Evolutionary conservation across 805 yeast species (phyloP).

Genomic region (Debaryomyces prosopidis): DNA sequence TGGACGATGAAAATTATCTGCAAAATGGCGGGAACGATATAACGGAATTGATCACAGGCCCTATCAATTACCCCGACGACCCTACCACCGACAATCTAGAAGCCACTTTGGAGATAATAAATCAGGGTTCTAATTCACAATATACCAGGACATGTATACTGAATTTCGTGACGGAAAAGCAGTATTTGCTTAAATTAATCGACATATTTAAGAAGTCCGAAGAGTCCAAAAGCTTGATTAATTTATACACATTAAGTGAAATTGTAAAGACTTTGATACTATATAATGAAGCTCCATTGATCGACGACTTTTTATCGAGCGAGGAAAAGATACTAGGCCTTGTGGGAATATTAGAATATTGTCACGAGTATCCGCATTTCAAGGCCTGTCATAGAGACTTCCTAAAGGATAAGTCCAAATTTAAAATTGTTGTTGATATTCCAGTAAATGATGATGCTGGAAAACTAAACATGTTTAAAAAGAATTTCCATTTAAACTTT

Average conservation of each 20-base stretch:
- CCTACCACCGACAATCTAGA: slow-evolving; percentile 54
- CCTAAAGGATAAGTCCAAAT: slow-evolving; percentile 54
- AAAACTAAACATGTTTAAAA: slow-evolving; percentile 52
- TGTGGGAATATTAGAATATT: slow-evolving; percentile 82
- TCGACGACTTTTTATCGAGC: slow-evolving; percentile 33
- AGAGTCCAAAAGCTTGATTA: slow-evolving; percentile 46
- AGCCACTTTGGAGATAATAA: slow-evolving; percentile 55
- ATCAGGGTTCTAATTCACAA: slow-evolving; percentile 60
- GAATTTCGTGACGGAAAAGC: slow-evolving; percentile 51
- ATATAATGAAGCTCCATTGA: slow-evolving; percentile 57
- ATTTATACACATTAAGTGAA: slow-evolving; percentile 67
- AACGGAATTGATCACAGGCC: slow-evolving; percentile 80
- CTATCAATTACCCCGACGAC: slow-evolving; percentile 63
- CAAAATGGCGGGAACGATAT: slow-evolving; percentile 41
- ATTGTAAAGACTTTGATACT: slow-evolving; percentile 70
- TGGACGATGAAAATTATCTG: slow-evolving; percentile 25
- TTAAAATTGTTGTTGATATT: slow-evolving; percentile 64
- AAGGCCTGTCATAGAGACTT: slow-evolving; percentile 81
- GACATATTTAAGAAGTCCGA: slow-evolving; percentile 60
- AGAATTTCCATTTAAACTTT: slow-evolving; percentile 77
- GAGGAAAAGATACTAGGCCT: slow-evolving; percentile 47
- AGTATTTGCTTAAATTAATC: slow-evolving; percentile 55
- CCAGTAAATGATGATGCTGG: slow-evolving; percentile 56
- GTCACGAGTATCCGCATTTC: slow-evolving; percentile 77
- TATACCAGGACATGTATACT: slow-evolving; percentile 63